Percentiles rank a stretch among this genome's conserved stretches.
phyloP scores from a whole-genome alignment of 176 grass and related monocot species.

The Aegilops longissima region DNA sequence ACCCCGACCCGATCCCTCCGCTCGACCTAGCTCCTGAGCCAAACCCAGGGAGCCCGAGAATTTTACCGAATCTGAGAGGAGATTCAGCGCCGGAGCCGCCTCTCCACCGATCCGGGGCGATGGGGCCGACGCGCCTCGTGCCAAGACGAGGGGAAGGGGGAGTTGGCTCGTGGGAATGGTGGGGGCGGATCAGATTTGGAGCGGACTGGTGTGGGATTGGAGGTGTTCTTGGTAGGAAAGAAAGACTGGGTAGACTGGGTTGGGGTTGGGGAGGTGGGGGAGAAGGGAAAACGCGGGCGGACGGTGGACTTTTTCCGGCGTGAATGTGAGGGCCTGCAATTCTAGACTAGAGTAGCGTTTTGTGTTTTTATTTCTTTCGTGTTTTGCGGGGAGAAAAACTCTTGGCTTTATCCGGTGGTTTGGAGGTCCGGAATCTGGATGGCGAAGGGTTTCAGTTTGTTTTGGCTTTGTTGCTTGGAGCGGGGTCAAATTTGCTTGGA shows the following conservation, averaged over 20 bases:
- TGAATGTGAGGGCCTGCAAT: background rate
- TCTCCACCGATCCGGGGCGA: background rate
- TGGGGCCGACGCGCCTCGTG: background rate
- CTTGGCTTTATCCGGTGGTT: background rate
- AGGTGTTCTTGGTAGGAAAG: conserved; percentile 14
- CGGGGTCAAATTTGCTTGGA: too few relatives aligned
- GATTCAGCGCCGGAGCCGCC: conserved; percentile 12
- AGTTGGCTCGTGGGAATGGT: background rate
- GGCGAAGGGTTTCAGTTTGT: too few relatives aligned
- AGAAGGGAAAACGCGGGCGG: conserved; percentile 1
- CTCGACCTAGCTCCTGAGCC: background rate
- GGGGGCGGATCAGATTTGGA: conserved; percentile 9
- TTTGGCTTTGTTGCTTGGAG: too few relatives aligned
- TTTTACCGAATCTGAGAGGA: conserved; percentile 39
- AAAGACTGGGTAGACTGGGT: conserved; percentile 7
- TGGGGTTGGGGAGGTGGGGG: background rate
- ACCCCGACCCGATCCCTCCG: background rate
- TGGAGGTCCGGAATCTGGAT: too few relatives aligned
- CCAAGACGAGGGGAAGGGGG: background rate
- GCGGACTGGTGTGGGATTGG: conserved; percentile 32
- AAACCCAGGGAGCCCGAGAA: background rate
- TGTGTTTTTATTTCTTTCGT: too few relatives aligned
- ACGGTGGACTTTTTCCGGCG: conserved; percentile 27
- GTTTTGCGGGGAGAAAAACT: background rate
- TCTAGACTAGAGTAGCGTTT: too few relatives aligned